Conservation (phyloP, 768 basidiomycete species). For the Lentinula sp. region DNA sequence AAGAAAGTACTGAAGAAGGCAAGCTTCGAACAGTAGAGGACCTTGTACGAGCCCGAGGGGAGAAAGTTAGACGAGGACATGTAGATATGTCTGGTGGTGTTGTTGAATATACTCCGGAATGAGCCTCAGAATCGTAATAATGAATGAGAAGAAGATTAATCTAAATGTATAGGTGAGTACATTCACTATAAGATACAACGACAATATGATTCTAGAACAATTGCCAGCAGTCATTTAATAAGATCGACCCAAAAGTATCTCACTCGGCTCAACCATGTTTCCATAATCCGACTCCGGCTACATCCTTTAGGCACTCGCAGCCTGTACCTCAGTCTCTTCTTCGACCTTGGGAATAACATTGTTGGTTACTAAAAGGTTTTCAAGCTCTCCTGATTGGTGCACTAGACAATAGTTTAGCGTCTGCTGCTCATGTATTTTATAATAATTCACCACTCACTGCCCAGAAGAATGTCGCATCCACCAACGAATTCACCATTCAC, state of each 20-base stretch:
- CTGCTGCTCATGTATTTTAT: background rate
- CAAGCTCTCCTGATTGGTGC: conserved; percentile 95
- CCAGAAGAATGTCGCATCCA: conserved; percentile 91
- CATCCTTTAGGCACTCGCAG: background rate
- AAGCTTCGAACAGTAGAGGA: conserved; percentile 79
- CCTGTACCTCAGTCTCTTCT: background rate
- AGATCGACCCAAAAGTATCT: background rate
- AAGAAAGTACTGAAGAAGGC: conserved; percentile 70
- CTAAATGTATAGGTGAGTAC: conserved; percentile 4
- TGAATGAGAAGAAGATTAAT: background rate
- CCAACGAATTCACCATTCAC: conserved; percentile 94
- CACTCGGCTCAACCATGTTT: background rate
- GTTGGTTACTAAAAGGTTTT: conserved; percentile 69
- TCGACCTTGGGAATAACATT: conserved; percentile 55
- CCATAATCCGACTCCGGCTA: background rate
- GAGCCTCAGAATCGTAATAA: background rate
- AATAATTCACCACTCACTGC: conserved; percentile 53
- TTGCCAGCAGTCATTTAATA: background rate
- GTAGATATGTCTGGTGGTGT: conserved; percentile 39
- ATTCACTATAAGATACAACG: background rate
- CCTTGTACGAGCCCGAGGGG: conserved; percentile 71
- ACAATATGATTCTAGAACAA: background rate
- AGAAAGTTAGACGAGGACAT: conserved; percentile 55
- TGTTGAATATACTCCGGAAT: conserved; percentile 39
- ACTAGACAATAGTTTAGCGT: conserved; percentile 38